Base-by-base conservation (phyloP, 495 filamentous ascomycete species). In the Penicillium waksmanii region DNA sequence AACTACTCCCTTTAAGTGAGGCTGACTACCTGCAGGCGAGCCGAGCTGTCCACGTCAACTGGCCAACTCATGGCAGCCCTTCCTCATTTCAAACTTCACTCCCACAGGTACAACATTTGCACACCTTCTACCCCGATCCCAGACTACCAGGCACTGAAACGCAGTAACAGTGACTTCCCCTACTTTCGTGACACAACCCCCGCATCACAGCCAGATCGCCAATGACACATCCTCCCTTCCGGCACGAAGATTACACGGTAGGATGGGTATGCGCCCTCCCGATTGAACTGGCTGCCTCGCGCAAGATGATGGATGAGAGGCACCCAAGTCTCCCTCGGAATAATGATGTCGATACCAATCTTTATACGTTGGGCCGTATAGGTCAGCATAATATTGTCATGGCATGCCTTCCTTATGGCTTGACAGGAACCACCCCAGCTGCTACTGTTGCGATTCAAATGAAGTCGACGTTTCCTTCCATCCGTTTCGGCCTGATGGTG, bases 401-500 rank as follows among this genome's bases (percentile, higher is more conserved):
- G 12, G 42, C 11, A 11, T 46, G 42, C n/a, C 42, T 46, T 19
- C 35, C 35, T n/a, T 4, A 11, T 7, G 35, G 42, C 42, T n/a
- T 15, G 42, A 19, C n/a, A n/a, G 42, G 35, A 38, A 38, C 35
- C 15, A 38, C 15, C 35, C 10, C 35, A 12, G 35, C 35, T 38
- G 15, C 35, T 12, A n/a, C 35, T 3, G 35, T 38, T 38, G 35
- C 15, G 10, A 38, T 19, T 11, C 15, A 46, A 15, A 46, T 46
- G 42, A 19, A 21, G n/a, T 9, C 8, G 42, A 2, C 15, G 35
- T 83, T 83, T 58, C 66, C 67, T 0, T 70, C 65, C 7, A 56
- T 83, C 15, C 54, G 70, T 18, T 59, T 79, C 34, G 60, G 71
- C n/a, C 58, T 85, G 40, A 77, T 83, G 68, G 79, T 84, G 8